Conservation (phyloP, 2,329 filamentous ascomycete species). For the Chrysoporthe austroafricana region DNA sequence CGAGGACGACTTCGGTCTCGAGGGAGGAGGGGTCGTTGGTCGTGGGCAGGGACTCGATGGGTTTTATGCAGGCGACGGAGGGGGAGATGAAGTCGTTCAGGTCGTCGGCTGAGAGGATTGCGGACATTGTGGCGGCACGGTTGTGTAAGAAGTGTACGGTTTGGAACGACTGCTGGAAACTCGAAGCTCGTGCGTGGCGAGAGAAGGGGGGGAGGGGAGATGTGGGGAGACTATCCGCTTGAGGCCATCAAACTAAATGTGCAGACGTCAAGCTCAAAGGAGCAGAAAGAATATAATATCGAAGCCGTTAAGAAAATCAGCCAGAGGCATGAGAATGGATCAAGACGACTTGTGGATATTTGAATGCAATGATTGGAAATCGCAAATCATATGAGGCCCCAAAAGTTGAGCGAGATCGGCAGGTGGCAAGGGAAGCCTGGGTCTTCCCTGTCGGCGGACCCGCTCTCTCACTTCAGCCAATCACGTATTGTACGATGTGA, state of each 20-base stretch:
- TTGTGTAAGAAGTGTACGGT: neutral
- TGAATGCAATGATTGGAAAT: conserved; percentile 26
- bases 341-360: neutral
- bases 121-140: conserved; percentile 73
- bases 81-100: conserved; percentile 99
- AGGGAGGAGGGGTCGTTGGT: conserved; percentile 44
- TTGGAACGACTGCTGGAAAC: neutral
- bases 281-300: neutral
- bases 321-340: neutral
- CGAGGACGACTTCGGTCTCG: conserved; percentile 88
- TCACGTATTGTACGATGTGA: conserved; percentile 7
- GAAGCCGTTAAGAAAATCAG: neutral
- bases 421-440: conserved; percentile 20
- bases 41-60: conserved; percentile 85
- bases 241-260: conserved; percentile 3
- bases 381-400: conserved; percentile 22
- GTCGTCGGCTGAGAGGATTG: conserved; percentile 94
- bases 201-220: conserved; percentile 1
- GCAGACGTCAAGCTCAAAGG: neutral
- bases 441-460: neutral
- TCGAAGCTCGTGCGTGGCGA: conserved; percentile 9
- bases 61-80: conserved; percentile 97
- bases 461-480: neutral
- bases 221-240: neutral
- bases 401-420: conserved; percentile 27